These are phyloP conservation scores for Colletotrichum salicis DNA, from an alignment of 2,329 filamentous ascomycete species.

Conservation along the genomic window DNA sequence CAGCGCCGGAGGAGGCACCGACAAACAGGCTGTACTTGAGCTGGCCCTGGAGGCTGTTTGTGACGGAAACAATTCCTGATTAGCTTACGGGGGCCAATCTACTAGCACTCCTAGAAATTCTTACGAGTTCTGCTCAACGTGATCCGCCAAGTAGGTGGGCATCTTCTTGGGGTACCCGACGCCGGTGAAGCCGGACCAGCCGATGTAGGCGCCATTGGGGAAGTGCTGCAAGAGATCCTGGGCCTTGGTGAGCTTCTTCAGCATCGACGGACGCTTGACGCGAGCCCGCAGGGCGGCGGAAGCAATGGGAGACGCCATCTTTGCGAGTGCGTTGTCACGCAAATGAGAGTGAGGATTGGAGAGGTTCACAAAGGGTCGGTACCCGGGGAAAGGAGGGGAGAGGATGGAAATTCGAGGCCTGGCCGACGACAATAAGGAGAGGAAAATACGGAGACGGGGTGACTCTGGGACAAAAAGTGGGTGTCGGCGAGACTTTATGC, in stretches of 20 bases:
- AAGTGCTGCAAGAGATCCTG: constrained; percentile 85
- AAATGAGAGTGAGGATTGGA: neutral
- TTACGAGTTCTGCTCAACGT: constrained; percentile 82
- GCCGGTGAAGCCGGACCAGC: constrained; percentile 92
- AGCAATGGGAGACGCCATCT: constrained; percentile 65
- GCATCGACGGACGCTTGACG: constrained; percentile 78
- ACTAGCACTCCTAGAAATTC: neutral
- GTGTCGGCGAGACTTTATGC: constrained; percentile 19
- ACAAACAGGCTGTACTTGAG: constrained; percentile 89
- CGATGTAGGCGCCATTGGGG: constrained; percentile 86
- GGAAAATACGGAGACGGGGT: neutral
- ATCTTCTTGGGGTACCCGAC: constrained; percentile 92
- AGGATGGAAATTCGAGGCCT: neutral
- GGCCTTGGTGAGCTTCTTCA: constrained; percentile 82
- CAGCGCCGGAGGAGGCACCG: constrained; percentile 87
- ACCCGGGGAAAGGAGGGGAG: constrained; percentile 12
- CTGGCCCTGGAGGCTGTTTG: constrained; percentile 76
- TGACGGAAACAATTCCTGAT: neutral
- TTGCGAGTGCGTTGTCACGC: neutral
- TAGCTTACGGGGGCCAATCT: neutral
- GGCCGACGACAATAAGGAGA: neutral
- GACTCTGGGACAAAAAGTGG: constrained; percentile 9
- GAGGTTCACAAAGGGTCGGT: constrained; percentile 14
- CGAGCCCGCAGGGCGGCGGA: constrained; percentile 81
- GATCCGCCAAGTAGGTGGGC: constrained; percentile 84